Percentiles rank a stretch among this genome's conserved stretches.
Conservation (phyloP, 2,329 filamentous ascomycete genomes). For the Fusarium tjaetaba region DNA sequence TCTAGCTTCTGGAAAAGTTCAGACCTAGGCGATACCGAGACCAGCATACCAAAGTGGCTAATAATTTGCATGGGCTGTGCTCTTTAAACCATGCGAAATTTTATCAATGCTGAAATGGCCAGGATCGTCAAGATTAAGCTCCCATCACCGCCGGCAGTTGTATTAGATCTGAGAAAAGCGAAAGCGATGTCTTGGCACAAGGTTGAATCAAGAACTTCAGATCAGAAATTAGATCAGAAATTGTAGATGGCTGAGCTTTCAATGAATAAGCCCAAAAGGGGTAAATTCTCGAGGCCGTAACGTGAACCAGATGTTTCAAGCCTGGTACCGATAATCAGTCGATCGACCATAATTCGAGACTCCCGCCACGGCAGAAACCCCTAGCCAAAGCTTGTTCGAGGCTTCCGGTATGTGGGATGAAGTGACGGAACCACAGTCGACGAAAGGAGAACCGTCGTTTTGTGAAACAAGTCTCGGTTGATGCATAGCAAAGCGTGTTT, state of each 20-base stretch:
- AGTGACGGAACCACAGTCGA: background rate
- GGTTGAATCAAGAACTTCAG: background rate
- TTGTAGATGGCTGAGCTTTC: background rate
- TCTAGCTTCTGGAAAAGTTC: conserved; percentile 8
- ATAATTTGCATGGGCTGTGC: conserved; percentile 15
- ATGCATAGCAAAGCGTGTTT: conserved; percentile 19
- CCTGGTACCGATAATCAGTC: background rate
- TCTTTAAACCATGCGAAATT: background rate
- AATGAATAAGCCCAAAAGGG: background rate
- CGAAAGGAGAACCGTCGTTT: conserved; percentile 7
- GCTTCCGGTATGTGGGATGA: conserved; percentile 17
- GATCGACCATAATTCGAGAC: conserved; percentile 25
- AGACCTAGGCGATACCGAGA: background rate
- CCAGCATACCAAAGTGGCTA: background rate
- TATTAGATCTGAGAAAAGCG: background rate
- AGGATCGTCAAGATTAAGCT: background rate
- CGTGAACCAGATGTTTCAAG: conserved; percentile 20
- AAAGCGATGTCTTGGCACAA: background rate
- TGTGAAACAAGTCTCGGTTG: conserved; percentile 27
- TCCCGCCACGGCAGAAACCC: conserved; percentile 7
- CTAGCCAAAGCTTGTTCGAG: conserved; percentile 26
- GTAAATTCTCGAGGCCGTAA: background rate
- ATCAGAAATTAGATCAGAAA: background rate
- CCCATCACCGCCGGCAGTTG: background rate
- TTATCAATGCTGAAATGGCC: background rate